phyloP scores from a whole-genome alignment of 352 stramenopile species.

The Phytophthora citrophthora region DNA sequence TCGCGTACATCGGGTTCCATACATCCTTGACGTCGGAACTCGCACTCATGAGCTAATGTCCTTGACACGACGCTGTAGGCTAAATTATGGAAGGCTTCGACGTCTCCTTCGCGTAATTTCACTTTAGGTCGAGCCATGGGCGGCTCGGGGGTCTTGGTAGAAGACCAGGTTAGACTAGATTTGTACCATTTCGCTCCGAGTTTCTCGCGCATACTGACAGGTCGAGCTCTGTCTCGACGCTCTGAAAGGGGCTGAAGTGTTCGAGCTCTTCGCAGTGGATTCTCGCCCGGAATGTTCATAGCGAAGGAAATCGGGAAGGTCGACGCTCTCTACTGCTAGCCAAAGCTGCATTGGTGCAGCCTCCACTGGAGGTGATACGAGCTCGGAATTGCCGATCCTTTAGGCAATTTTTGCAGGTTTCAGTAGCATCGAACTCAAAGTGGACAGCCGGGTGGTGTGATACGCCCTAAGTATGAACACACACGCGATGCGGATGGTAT shows the following conservation, averaged over 20 bases:
- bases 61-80: slow-evolving; percentile 41
- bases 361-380: not conserved
- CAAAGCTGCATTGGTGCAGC: slow-evolving; percentile 10
- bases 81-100: slow-evolving; percentile 30
- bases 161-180: slow-evolving; percentile 3
- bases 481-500: not conserved
- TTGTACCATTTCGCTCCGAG: slow-evolving; percentile 18
- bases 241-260: slow-evolving; percentile 16
- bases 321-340: not conserved
- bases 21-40: slow-evolving; percentile 30
- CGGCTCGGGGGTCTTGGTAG: slow-evolving; percentile 10
- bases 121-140: slow-evolving; percentile 19
- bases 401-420: slow-evolving; percentile 24
- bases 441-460: slow-evolving; percentile 20
- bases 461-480: not conserved
- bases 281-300: slow-evolving; percentile 5
- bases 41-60: slow-evolving; percentile 47
- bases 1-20: slow-evolving; percentile 20
- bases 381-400: slow-evolving; percentile 17
- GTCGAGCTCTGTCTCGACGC: slow-evolving; percentile 1
- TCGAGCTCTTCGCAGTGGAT: slow-evolving; percentile 13
- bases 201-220: slow-evolving; percentile 22
- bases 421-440: slow-evolving; percentile 10
- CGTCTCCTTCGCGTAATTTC: slow-evolving; percentile 33
- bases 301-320: not conserved